phyloP scores from a whole-genome alignment of 1,139 yeast species.

The Kodamaea plutei region DNA sequence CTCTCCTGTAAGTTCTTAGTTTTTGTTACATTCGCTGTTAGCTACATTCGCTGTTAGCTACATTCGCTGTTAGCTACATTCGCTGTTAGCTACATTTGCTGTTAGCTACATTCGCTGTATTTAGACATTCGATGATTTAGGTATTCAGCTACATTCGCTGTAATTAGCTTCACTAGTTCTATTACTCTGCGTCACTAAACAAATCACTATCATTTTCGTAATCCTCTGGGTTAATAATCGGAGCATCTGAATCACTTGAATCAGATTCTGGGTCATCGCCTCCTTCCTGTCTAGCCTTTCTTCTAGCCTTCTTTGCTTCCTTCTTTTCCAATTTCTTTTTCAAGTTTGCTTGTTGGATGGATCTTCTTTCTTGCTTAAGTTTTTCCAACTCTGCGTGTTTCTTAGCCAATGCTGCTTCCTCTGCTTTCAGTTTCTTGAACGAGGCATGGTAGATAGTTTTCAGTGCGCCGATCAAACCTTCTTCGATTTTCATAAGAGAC shows the following conservation, averaged over 20 bases:
- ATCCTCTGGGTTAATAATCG: slow-evolving; percentile 40
- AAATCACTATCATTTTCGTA: slow-evolving; percentile 49
- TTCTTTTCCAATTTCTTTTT: slow-evolving; percentile 71
- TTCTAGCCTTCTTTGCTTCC: slow-evolving; percentile 69
- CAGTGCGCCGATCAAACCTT: slow-evolving; percentile 71
- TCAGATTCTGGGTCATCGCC: slow-evolving; percentile 19
- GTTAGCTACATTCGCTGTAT: no score
- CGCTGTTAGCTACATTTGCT: no score
- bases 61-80: no score
- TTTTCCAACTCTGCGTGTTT: slow-evolving; percentile 60
- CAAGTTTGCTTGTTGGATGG: slow-evolving; percentile 76
- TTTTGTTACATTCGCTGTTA: no score
- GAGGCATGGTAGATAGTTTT: slow-evolving; percentile 80
- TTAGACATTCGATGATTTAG: no score
- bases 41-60: no score
- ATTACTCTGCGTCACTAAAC: slow-evolving; percentile 30
- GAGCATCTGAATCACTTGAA: slow-evolving; percentile 24
- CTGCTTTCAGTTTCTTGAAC: slow-evolving; percentile 58
- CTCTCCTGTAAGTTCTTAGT: no score
- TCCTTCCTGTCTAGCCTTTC: slow-evolving; percentile 53
- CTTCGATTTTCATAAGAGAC: slow-evolving; percentile 81
- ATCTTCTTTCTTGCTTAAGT: slow-evolving; percentile 68
- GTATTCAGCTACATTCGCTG: no score
- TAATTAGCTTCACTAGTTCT: not conserved
- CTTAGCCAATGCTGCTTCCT: slow-evolving; percentile 59